Evolutionary conservation across 352 stramenopile genomes (phyloP), one percentile per base, ranked within the genome.

Genomic region (Phytophthora quininea): DNA sequence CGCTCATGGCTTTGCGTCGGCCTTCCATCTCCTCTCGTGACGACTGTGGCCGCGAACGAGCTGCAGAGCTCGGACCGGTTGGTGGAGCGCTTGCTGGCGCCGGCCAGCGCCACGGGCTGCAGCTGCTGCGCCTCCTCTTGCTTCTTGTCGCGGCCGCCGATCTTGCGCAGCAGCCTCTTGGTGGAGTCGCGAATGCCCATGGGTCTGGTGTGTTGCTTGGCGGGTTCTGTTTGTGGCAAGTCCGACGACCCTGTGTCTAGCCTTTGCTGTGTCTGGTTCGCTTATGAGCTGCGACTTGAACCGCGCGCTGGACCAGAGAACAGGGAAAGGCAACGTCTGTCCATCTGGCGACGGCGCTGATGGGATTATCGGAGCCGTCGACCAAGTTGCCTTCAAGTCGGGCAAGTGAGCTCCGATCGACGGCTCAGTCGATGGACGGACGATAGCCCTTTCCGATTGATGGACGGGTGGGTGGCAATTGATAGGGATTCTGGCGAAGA

Each of bases 71-170:
- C 71, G 37, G 84, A 93, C 43, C 70, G 67, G 11, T 56, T 74
- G 31, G 70, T 66, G 29, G 73, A 78, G 59, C 80, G 76, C 53
- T 82, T 84, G 46, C 84, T 93, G 54, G 82, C 82, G 19, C 84
- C 84, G 4, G 82, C 82, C 4, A 93, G 77, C n/a, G 84, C 82
- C 46, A 91, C 82, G 35, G 84, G 82, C 58, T 73, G 72, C 56
- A 93, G 68, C 62, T 89, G 69, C 37, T 76, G 59, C 42, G 67
- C 81, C 38, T 93, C 84, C 52, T 90, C 71, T 40, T 89, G 72
- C 55, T 87, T 80, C 58, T 73, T 67, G 58, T 78, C 78, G 30
- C 76, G 72, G 10, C 73, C 71, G 57, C 77, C 66, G 55, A 93
- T 61, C 42, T 72, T 73, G n/a, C 68, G 73, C 30, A 93, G 40